Evolutionary conservation across 495 filamentous ascomycete species (phyloP).

Genomic region (Penicillium crystallinum): DNA sequence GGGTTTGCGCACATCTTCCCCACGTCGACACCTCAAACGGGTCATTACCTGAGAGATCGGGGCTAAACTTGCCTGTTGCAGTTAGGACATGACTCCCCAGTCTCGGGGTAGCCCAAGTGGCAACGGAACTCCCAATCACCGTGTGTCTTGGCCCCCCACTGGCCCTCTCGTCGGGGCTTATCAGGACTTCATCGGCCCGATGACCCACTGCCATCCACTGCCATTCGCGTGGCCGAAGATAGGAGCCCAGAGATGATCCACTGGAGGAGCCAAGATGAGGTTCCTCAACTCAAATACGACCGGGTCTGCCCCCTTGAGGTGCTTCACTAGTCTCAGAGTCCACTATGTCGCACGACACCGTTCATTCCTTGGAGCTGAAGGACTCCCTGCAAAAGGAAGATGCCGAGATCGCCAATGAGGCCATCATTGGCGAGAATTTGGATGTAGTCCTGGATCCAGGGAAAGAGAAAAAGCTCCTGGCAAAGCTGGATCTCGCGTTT

Average conservation of each 20-base stretch:
- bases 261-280: background rate
- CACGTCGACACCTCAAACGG: background rate
- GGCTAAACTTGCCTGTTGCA: slow-evolving; percentile 1
- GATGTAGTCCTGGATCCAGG: slow-evolving; percentile 27
- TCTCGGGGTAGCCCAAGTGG: background rate
- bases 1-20: background rate
- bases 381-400: slow-evolving; percentile 13
- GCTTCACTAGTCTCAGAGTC: background rate
- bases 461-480: slow-evolving; percentile 34
- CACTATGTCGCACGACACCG: background rate
- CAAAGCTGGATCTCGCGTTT: slow-evolving; percentile 41
- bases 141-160: background rate
- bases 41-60: background rate
- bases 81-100: background rate
- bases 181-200: slow-evolving; percentile 14
- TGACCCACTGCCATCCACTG: background rate
- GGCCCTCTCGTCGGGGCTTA: background rate
- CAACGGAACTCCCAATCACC: background rate
- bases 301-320: background rate
- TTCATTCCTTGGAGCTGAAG: slow-evolving; percentile 10
- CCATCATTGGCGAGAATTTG: slow-evolving; percentile 12
- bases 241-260: background rate
- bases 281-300: background rate
- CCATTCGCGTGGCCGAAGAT: background rate
- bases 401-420: slow-evolving; percentile 7